phyloP scores from a whole-genome alignment of 352 stramenopile species.

The Globisporangium ultimum region DNA sequence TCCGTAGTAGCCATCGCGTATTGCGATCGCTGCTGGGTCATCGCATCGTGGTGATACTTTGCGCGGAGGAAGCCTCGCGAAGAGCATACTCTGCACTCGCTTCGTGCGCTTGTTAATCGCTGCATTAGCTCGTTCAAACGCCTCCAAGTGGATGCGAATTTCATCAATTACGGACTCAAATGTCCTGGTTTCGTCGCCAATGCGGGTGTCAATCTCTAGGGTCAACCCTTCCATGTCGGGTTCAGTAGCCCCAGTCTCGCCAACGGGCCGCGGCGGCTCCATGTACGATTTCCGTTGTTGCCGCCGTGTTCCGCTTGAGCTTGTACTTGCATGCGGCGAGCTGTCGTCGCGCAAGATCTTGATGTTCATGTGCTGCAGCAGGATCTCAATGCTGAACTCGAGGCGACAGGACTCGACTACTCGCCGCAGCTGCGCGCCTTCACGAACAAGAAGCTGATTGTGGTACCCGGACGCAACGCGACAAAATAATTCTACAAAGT shows the following conservation, averaged over 20 bases:
- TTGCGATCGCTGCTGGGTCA: not conserved
- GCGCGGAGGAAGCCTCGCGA: constrained; percentile 31
- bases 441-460: constrained; percentile 33
- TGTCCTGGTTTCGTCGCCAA: constrained; percentile 12
- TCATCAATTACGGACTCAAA: constrained; percentile 24
- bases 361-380: constrained; percentile 58
- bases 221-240: constrained; percentile 7
- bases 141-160: constrained; percentile 25
- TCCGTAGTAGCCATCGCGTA: constrained; percentile 1
- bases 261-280: too few relatives aligned
- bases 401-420: constrained; percentile 54
- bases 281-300: too few relatives aligned
- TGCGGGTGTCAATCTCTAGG: constrained; percentile 8
- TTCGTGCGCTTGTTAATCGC: constrained; percentile 14
- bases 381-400: constrained; percentile 58
- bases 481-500: constrained; percentile 69
- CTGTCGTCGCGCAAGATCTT: constrained; percentile 19
- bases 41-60: constrained; percentile 9
- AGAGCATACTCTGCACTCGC: constrained; percentile 27
- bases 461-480: constrained; percentile 53
- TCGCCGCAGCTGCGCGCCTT: constrained; percentile 49
- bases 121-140: constrained; percentile 14
- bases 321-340: constrained; percentile 1
- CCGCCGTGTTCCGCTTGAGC: not conserved
- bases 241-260: not conserved